Percentiles rank a stretch among this genome's conserved stretches.
phyloP scores from a whole-genome alignment of 441 rosid genomes.

The Kokia cookei region DNA sequence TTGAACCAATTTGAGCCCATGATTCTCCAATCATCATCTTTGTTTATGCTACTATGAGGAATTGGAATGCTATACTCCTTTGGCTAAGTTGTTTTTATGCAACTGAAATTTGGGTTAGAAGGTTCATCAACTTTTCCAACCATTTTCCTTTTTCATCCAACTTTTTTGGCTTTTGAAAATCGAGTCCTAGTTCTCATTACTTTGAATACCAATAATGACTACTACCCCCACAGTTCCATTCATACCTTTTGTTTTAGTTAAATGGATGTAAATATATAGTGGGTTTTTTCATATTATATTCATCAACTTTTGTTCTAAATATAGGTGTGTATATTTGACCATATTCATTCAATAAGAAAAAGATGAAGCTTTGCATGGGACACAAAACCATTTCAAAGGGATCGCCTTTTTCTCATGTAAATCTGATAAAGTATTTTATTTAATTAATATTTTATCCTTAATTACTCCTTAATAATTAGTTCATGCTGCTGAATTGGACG shows the following conservation, averaged over 20 bases:
- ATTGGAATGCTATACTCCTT: not conserved
- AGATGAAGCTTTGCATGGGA: not conserved
- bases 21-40: conserved; percentile 19
- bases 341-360: not conserved
- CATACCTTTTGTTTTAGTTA: too few species aligned
- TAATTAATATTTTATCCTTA: too few species aligned
- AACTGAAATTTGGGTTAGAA: not conserved
- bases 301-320: not conserved
- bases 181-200: too few species aligned
- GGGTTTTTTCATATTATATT: not conserved
- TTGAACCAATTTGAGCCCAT: conserved; percentile 10
- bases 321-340: not conserved
- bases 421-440: too few species aligned
- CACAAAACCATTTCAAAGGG: not conserved
- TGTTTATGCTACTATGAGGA: not conserved
- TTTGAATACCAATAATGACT: too few species aligned
- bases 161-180: too few species aligned
- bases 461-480: too few species aligned
- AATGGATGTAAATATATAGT: not conserved
- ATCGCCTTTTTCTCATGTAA: too few species aligned
- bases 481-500: too few species aligned
- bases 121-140: not conserved
- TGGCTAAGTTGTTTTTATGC: not conserved
- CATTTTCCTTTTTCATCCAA: too few species aligned
- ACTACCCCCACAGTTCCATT: too few species aligned